phyloP scores from a whole-genome alignment of 768 basidiomycete species.

The Galerina marginata region DNA sequence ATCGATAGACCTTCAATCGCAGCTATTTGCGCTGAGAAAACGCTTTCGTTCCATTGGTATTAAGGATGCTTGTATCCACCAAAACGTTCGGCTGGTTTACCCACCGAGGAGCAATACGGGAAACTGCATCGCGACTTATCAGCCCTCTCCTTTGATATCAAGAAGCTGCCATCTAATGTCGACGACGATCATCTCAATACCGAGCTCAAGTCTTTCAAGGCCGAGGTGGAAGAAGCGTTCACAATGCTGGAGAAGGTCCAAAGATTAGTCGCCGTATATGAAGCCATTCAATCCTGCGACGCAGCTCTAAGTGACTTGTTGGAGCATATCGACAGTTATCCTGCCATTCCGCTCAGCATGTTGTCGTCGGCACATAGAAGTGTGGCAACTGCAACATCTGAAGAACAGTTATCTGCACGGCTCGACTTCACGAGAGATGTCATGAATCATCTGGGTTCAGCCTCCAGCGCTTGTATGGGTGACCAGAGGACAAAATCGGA shows the following conservation, averaged over 20 bases:
- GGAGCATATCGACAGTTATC: conserved; percentile 87
- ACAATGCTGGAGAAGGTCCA: conserved; percentile 56
- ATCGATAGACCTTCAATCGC: conserved; percentile 50
- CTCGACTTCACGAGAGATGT: conserved; percentile 64
- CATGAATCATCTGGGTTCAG: conserved; percentile 52
- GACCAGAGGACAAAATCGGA: conserved; percentile 70
- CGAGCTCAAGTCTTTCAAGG: conserved; percentile 66
- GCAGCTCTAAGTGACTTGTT: conserved; percentile 82
- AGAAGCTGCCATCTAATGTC: conserved; percentile 48
- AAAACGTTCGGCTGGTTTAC: conserved; percentile 50
- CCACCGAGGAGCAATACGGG: conserved; percentile 52
- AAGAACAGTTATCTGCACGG: conserved; percentile 69
- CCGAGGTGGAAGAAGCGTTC: conserved; percentile 60
- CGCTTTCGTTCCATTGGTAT: conserved; percentile 67
- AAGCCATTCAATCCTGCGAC: conserved; percentile 63
- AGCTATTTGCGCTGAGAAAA: conserved; percentile 60
- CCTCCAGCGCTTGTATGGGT: conserved; percentile 48
- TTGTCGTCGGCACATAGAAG: conserved; percentile 55
- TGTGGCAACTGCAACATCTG: conserved; percentile 52
- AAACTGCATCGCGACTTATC: conserved; percentile 54
- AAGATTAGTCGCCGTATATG: conserved; percentile 58
- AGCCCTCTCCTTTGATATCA: conserved; percentile 48
- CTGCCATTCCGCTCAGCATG: conserved; percentile 57
- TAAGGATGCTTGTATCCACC: conserved; percentile 56
- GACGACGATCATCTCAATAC: conserved; percentile 49